Conservation (phyloP, 1,284 basidiomycete genomes). For the Earliella scabrosa region DNA sequence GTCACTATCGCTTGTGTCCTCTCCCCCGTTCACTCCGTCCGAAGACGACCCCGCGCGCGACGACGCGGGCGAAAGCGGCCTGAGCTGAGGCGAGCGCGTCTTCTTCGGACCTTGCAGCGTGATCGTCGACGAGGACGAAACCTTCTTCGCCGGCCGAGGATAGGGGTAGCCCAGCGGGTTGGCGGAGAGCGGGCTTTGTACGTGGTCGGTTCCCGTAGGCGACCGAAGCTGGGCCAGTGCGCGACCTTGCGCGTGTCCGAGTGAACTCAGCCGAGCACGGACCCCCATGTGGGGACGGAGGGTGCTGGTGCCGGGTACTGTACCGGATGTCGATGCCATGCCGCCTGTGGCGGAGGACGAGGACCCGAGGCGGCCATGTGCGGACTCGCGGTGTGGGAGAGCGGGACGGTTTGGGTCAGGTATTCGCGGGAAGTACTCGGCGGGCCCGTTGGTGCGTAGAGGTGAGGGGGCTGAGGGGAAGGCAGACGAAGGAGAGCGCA, state of each 20-base stretch:
- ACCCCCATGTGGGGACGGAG: slow-evolving; percentile 52
- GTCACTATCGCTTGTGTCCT: background rate
- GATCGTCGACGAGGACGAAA: slow-evolving; percentile 66
- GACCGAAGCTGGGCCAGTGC: slow-evolving; percentile 11
- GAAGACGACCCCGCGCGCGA: slow-evolving; percentile 41
- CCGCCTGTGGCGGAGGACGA: slow-evolving; percentile 10
- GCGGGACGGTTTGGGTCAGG: slow-evolving; percentile 18
- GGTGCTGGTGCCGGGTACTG: slow-evolving; percentile 21
- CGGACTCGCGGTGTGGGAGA: slow-evolving; percentile 13
- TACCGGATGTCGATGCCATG: slow-evolving; percentile 16
- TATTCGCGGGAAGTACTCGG: slow-evolving; percentile 28
- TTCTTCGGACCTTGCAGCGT: slow-evolving; percentile 59
- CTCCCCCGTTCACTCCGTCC: slow-evolving; percentile 15
- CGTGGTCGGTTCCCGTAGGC: slow-evolving; percentile 5
- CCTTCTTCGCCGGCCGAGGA: slow-evolving; percentile 49
- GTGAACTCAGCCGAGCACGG: slow-evolving; percentile 69
- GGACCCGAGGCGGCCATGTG: slow-evolving; percentile 10
- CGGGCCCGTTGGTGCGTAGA: slow-evolving; percentile 7
- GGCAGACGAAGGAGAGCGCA: slow-evolving; percentile 23
- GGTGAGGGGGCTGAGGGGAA: slow-evolving; percentile 36
- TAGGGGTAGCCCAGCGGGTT: slow-evolving; percentile 32
- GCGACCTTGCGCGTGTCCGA: slow-evolving; percentile 41
- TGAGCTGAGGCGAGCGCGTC: slow-evolving; percentile 41
- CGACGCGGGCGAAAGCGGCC: slow-evolving; percentile 50
- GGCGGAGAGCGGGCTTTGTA: slow-evolving; percentile 32